Conservation (phyloP, 2,329 filamentous ascomycete species). For the Metarhizium anisopliae region DNA sequence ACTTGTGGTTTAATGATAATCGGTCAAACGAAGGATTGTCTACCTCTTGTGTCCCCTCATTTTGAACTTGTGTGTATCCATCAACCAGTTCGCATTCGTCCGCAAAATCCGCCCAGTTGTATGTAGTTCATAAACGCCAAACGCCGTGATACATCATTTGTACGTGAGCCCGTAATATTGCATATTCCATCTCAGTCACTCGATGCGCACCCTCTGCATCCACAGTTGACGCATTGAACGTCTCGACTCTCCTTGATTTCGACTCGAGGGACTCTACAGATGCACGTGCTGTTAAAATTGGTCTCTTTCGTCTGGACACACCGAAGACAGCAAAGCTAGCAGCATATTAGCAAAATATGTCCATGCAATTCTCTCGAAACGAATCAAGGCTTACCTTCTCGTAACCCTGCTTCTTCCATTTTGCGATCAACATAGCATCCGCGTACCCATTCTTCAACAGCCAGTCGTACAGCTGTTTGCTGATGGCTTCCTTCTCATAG, state of each 20-base stretch:
- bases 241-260: slow-evolving; percentile 78
- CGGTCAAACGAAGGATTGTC: slow-evolving; percentile 23
- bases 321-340: slow-evolving; percentile 79
- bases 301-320: slow-evolving; percentile 99
- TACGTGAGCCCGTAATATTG: neutral
- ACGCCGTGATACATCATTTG: slow-evolving; percentile 5
- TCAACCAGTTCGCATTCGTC: neutral
- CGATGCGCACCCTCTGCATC: slow-evolving; percentile 83
- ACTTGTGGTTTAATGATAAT: slow-evolving; percentile 16
- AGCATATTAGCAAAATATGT: slow-evolving; percentile 14
- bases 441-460: slow-evolving; percentile 94
- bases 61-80: neutral
- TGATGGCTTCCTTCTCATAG: slow-evolving; percentile 95
- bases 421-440: slow-evolving; percentile 90
- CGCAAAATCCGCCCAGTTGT: neutral
- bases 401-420: slow-evolving; percentile 99
- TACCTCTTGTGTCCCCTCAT: slow-evolving; percentile 21
- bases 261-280: slow-evolving; percentile 86
- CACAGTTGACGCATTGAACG: slow-evolving; percentile 89
- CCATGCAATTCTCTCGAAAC: neutral
- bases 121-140: slow-evolving; percentile 8
- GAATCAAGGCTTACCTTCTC: slow-evolving; percentile 62
- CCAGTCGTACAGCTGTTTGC: slow-evolving; percentile 88
- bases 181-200: slow-evolving; percentile 49
- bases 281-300: slow-evolving; percentile 95